A percentile compares a stretch with the other conserved stretches of the same genome.
phyloP scores from a whole-genome alignment of 805 yeast species.

The Barnettozyma pratensis region DNA sequence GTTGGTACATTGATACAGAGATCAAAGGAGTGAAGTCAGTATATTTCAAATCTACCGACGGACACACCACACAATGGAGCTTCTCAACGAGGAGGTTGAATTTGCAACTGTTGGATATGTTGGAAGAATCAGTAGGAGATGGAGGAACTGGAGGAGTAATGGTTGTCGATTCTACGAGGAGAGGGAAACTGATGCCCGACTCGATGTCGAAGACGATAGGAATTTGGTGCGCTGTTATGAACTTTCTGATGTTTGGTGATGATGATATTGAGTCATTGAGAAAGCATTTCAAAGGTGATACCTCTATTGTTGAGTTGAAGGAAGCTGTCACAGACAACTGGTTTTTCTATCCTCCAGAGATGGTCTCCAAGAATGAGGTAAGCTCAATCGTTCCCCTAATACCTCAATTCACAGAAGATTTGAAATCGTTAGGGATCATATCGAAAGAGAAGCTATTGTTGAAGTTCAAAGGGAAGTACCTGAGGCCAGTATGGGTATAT shows the following conservation, averaged over 20 bases:
- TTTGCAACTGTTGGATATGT: conserved; percentile 55
- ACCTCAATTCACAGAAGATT: conserved; percentile 42
- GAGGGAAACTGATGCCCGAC: conserved; percentile 84
- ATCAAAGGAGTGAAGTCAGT: conserved; percentile 37
- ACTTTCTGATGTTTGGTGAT: conserved; percentile 42
- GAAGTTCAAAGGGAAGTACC: conserved; percentile 38
- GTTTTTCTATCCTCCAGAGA: conserved; percentile 44
- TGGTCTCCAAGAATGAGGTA: conserved; percentile 55
- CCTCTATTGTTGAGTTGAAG: background rate
- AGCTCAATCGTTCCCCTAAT: conserved; percentile 42
- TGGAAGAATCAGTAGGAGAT: conserved; percentile 19
- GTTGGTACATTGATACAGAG: conserved; percentile 67
- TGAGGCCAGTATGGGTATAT: conserved; percentile 66
- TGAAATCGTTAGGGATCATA: conserved; percentile 36
- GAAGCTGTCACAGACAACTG: conserved; percentile 23
- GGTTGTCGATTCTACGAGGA: conserved; percentile 78
- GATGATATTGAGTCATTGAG: conserved; percentile 4
- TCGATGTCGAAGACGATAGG: conserved; percentile 84
- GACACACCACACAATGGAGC: conserved; percentile 78
- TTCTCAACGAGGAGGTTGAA: conserved; percentile 72
- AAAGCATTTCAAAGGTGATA: too few relatives aligned
- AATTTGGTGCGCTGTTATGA: conserved; percentile 84
- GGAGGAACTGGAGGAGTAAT: conserved; percentile 40
- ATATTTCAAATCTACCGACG: conserved; percentile 90
- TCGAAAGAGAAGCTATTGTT: conserved; percentile 27